Evolutionary conservation across 2,329 filamentous ascomycete genomes (phyloP), one percentile per base, ranked within the genome.

Genomic region (Cladosporium colombiae): DNA sequence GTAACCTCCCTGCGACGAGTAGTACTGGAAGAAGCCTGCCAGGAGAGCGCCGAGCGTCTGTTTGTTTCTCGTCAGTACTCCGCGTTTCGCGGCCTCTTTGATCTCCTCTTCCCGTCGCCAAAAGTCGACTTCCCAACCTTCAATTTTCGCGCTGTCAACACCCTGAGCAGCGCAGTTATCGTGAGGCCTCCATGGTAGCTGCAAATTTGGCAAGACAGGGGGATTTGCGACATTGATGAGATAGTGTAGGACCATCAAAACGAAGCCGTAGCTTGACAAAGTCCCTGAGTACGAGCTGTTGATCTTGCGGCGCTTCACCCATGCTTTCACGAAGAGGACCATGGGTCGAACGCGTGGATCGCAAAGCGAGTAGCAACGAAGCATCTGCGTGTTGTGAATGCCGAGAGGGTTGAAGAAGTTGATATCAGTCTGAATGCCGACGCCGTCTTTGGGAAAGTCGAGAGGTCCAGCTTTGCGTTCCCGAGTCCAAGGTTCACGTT

Each of bases 231-330:
- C 78, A 71, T 97, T 96, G 73, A 95, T 88, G 31, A 97, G 85
- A 74, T 94, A 97, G 78, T 97, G 93, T 18, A 97, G 81, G 5
- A 96, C 88, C 93, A 97, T 96, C 46, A 97, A 81, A 5, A 95
- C 92, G 77, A 94, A 97, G 59, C 93, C 93, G 73, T 97, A 97
- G 70, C 91, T 94, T 62, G 91, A 93, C 21, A 97, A 81, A 0
- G 92, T 96, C 50, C 93, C 93, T 44, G 89, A 89, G 74, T 96
- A 96, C 1, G 91, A 88, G 50, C 89, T 91, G 78, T 97, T 97
- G 79, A 97, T 93, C 68, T 88, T 90, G 56, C 93, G 88, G 31
- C 84, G 83, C 77, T 95, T 96, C 29, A 92, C 92, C 93, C 93
- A 97, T 68, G 92, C 86, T 78, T 97, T 97, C 74, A 97, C 83